A percentile compares a stretch with the other conserved stretches of the same genome.
Conservation (phyloP, 148 eudicot genomes). For the Arbutus unedo region DNA sequence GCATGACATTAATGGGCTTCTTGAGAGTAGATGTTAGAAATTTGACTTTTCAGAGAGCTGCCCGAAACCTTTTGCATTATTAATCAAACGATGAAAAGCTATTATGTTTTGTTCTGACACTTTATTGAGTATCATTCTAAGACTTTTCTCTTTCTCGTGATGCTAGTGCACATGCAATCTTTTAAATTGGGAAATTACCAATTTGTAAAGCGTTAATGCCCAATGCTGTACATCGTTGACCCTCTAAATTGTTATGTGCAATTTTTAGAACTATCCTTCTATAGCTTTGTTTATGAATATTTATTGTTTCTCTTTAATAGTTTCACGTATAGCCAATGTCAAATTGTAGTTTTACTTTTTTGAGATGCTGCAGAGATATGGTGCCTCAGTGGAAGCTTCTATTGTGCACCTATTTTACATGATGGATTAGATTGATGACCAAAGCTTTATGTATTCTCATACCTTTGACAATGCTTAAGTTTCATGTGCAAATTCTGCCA, state of each 20-base stretch:
- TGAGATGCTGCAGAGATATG: not conserved
- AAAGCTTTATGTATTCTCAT: not conserved
- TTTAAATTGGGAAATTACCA: not conserved
- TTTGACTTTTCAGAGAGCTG: not conserved
- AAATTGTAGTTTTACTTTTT: not conserved
- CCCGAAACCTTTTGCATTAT: not conserved
- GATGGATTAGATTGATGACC: slow-evolving; percentile 1
- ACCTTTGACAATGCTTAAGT: not conserved
- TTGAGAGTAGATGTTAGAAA: not conserved
- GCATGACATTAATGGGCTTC: not conserved
- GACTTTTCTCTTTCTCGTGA: not conserved
- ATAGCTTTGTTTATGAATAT: not conserved
- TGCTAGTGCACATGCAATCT: not conserved
- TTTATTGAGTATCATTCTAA: not conserved
- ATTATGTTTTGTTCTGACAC: not conserved
- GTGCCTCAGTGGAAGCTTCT: not conserved
- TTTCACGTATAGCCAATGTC: not conserved
- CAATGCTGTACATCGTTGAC: not conserved
- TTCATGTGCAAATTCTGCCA: not conserved
- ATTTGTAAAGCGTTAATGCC: not conserved
- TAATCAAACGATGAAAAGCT: not conserved
- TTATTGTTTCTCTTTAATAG: not conserved
- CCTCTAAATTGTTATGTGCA: not conserved
- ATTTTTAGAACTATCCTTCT: not conserved
- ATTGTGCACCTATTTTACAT: not conserved